Evolutionary conservation across 805 yeast genomes (phyloP), one percentile per base, ranked within the genome.

Genomic region (Wickerhamiella parazyma): DNA sequence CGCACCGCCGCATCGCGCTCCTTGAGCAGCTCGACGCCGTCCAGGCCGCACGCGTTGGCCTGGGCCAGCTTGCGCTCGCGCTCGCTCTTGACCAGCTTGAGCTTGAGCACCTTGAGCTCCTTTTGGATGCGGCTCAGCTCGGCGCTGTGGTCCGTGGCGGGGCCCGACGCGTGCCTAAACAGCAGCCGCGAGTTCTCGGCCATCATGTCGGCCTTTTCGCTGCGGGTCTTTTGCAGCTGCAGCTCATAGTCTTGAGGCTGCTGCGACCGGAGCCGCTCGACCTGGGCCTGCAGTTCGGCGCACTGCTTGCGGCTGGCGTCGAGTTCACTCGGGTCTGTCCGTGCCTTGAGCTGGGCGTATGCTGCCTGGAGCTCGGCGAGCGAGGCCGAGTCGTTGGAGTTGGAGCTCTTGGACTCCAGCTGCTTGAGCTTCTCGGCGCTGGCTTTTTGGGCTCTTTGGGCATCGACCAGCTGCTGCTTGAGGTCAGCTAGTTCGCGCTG

Each of bases 51-150:
- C 3, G 35, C 38, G 10, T 31, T 26, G 18, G 44, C 18, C 18
- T 12, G 26, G 7, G 35, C 35, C 20, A 42, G 21, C 41, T 52
- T 52, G 20, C 56, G 49, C 10, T 47, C 51, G 21, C 53, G 55
- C 43, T 62, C 64, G 18, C 57, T 46, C 31, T 58, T 57, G 33
- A 55, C 58, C 12, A 61, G 53, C 36, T 51, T 48, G 17, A 52
- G 56, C 42, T 55, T 50, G 29, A 62, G 47, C 20, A 59, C 58
- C 21, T 60, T 60, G 26, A 60, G 41, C 38, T 62, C 63, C 21
- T 55, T 47, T 31, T 46, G 46, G 16, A 55, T 44, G 17, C 48
- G 49, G 42, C 50, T 52, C 19, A 45, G 45, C 20, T 42, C 48
- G 10, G 47, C 33, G 8, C 45, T 48, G 37, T 45, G 41, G 35